phyloP scores from a whole-genome alignment of 495 filamentous ascomycete genomes.

The Pyrenopolyporus hunteri region DNA sequence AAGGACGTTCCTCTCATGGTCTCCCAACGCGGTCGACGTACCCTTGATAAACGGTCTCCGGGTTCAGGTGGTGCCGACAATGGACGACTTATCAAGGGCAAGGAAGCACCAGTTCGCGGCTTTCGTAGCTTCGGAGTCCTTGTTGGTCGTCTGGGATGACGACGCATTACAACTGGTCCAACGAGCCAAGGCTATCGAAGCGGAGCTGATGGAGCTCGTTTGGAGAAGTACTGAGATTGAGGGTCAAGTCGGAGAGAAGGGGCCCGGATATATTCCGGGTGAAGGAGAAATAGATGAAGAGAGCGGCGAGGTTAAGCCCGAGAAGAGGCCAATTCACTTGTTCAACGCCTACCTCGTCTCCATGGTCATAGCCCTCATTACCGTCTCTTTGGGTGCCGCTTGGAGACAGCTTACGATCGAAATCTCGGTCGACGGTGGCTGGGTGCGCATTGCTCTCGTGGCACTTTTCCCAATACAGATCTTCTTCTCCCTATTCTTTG shows the following conservation, averaged over 20 bases:
- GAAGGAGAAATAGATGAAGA: constrained; percentile 72
- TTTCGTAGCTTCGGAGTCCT: constrained; percentile 69
- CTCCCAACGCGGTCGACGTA: constrained; percentile 73
- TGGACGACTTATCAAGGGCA: constrained; percentile 69
- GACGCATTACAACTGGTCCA: constrained; percentile 70
- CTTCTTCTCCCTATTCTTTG: constrained; percentile 82
- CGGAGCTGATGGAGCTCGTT: constrained; percentile 74
- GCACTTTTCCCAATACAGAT: constrained; percentile 71
- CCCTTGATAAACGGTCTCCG: constrained; percentile 75
- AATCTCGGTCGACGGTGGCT: constrained; percentile 66
- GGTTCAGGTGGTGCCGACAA: constrained; percentile 73
- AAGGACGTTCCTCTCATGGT: constrained; percentile 74
- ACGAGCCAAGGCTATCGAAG: constrained; percentile 71
- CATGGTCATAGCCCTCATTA: constrained; percentile 66
- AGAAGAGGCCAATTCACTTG: constrained; percentile 68
- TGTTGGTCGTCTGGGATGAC: constrained; percentile 79
- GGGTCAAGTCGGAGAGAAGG: constrained; percentile 56
- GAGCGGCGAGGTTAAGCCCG: constrained; percentile 66
- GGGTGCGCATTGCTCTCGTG: constrained; percentile 65
- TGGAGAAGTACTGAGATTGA: constrained; percentile 62
- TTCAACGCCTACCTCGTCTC: constrained; percentile 70
- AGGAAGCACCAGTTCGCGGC: constrained; percentile 78
- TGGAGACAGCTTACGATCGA: constrained; percentile 71
- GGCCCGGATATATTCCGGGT: constrained; percentile 47
- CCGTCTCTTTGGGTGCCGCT: constrained; percentile 68